Evolutionary conservation across 2,329 filamentous ascomycete species (phyloP), one percentile per base, ranked within the genome.

Genomic region (Neonectria coccinea): DNA sequence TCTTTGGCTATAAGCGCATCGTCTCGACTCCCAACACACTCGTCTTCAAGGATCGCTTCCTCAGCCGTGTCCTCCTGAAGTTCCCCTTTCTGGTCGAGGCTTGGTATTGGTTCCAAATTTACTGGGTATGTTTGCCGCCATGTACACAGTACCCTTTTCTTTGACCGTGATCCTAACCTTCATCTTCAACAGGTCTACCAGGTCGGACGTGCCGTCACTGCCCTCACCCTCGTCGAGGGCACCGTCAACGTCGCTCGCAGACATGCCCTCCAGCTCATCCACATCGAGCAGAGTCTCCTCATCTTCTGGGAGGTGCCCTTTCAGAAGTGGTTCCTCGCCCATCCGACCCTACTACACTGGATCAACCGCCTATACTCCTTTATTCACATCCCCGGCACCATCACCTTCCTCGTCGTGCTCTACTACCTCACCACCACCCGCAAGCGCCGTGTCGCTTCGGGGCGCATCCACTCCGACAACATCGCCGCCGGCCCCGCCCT

Each of bases 31-130:
- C 77, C 39, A 79, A 78, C 52, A 78, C 76, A 3, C 62, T 72
- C 14, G 67, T 77, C 45, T 78, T 77, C 60, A 71, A 76, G 57
- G 75, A 78, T 55, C 73, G 76, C 14, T 55, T 77, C 14, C 54
- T 73, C 9, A 78, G 76, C 60, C 83, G 90, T 5, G 70, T 93
- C 39, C 82, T 93, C 14, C 83, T 83, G 62, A 89, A 87, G 73
- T 88, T 92, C 68, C 91, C 91, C 0, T 93, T 93, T 74, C 77
- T 93, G 29, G 88, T 89, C 1, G 91, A 93, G 77, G 89, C 87
- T 44, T 93, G 90, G 90, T 93, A 93, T 72, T 93, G 91, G 91
- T 87, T 88, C 3, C 79, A 92, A 67, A 89, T 93, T 55, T 93
- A 93, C 80, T 93, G 91, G 90, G 90, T 92, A 84, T 51, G n/a